phyloP scores from a whole-genome alignment of 768 basidiomycete genomes.

The Agaricus blazei region DNA sequence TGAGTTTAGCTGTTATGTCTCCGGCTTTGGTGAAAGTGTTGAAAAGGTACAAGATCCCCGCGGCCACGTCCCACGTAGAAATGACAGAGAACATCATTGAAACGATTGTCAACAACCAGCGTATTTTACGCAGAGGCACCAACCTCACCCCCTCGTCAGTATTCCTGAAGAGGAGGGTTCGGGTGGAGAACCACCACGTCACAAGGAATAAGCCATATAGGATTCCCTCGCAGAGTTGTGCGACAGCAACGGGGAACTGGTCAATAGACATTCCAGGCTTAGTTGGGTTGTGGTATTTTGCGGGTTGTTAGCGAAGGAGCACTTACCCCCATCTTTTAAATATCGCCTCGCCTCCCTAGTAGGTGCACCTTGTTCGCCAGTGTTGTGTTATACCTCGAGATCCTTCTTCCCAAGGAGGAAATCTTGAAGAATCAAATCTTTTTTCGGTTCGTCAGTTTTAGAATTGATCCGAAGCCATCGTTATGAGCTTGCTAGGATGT shows the following conservation, averaged over 20 bases:
- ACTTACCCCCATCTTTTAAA: too few relatives aligned
- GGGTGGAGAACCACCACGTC: neutral
- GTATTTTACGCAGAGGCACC: neutral
- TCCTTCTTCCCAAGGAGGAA: too few relatives aligned
- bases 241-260: constrained; percentile 65
- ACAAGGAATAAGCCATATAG: constrained; percentile 1
- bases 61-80: neutral
- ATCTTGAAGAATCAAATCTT: too few relatives aligned
- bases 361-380: too few relatives aligned
- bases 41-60: neutral
- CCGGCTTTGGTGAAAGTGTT: neutral
- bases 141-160: neutral
- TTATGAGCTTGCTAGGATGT: too few relatives aligned
- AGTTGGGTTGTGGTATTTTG: too few relatives aligned
- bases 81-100: neutral
- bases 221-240: constrained; percentile 57
- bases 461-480: too few relatives aligned
- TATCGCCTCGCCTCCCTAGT: too few relatives aligned
- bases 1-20: neutral
- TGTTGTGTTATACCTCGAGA: too few relatives aligned
- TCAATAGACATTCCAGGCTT: too few relatives aligned
- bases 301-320: too few relatives aligned
- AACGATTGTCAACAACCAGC: neutral
- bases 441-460: too few relatives aligned
- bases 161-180: neutral